These are phyloP conservation scores for Phialocephala sp. DNA, from an alignment of 2,329 filamentous ascomycete species.

Conservation along the genomic window DNA sequence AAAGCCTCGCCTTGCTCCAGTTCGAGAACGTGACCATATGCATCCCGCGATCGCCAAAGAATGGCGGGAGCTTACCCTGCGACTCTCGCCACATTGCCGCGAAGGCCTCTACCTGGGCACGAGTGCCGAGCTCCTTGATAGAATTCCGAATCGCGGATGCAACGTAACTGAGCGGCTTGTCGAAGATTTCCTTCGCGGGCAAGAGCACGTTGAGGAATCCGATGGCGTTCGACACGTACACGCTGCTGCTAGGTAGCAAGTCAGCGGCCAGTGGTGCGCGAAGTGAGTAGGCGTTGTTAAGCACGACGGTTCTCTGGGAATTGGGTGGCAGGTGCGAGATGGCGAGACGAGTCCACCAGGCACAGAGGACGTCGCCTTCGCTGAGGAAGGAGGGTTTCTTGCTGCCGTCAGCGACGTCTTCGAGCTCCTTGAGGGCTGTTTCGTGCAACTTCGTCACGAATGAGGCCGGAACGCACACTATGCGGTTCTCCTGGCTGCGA, in stretches of 20 bases:
- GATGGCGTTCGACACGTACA: conserved; percentile 40
- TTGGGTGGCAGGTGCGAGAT: conserved; percentile 28
- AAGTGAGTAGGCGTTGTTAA: conserved; percentile 48
- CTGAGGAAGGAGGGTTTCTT: conserved; percentile 47
- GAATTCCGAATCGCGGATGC: conserved; percentile 42
- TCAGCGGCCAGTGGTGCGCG: conserved; percentile 42
- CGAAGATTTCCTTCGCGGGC: conserved; percentile 35
- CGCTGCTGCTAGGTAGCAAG: conserved; percentile 37
- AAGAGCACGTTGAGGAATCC: conserved; percentile 38
- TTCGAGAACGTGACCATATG: conserved; percentile 48
- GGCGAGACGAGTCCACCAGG: conserved; percentile 47
- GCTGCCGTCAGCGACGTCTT: neutral
- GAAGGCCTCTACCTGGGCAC: conserved; percentile 46
- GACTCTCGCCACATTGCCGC: conserved; percentile 36
- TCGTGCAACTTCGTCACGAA: conserved; percentile 42
- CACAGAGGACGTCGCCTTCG: conserved; percentile 52
- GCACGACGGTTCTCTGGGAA: conserved; percentile 40
- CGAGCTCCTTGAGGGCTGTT: conserved; percentile 38
- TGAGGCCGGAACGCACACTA: conserved; percentile 47
- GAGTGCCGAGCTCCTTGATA: conserved; percentile 45
- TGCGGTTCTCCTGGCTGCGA: conserved; percentile 42
- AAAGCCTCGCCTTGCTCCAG: conserved; percentile 47
- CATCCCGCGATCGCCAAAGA: conserved; percentile 44
- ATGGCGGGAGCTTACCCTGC: conserved; percentile 32
- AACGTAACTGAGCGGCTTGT: conserved; percentile 39